Evolutionary conservation across 23 red algal species (phyloP), one percentile per base, ranked within the genome.

Genomic region (Agarophyton chilense): DNA sequence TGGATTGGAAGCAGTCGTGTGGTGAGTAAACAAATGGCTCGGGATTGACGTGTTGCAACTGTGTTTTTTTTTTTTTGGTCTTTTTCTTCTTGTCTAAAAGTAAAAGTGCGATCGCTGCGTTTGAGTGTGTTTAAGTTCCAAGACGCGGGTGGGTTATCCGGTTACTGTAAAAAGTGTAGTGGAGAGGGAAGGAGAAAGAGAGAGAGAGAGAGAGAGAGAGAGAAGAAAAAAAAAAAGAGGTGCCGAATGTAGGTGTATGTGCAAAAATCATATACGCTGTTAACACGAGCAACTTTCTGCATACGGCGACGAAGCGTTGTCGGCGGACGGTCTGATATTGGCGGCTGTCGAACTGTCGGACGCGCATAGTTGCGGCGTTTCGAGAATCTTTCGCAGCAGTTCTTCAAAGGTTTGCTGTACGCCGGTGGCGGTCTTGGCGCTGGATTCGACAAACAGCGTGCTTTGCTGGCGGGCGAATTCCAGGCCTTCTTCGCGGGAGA

Each of bases 381-480:
- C 87, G 53, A 96, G 47, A 43, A 96, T 91, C 56, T 92, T 91
- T 1, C 87, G 79, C 34, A 96, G 66, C 35, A 96, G 94, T 84
- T 92, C 87, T 50, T 92, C 88, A 79, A 96, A 96, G 19, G 80
- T 80, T 77, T 92, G 82, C 51, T 84, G 50, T 42, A 96, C 94
- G 24, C 94, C 94, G 19, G 65, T 74, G 50, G 87, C 79, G 26
- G 88, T 89, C 67, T 92, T 92, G 32, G 94, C 94, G 54, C 79
- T 87, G 1, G 94, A 86, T 53, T 96, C 94, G 64, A 92, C 75
- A 53, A 96, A 96, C 14, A 96, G 75, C 19, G 81, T 86, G 41
- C 81, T 86, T 53, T 87, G 72, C 28, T 82, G 78, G 28, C 89
- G 88, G 19, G 94, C 94, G 21, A 96, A 87, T 33, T 72, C 75